A percentile compares a stretch with the other conserved stretches of the same genome.
Conservation (phyloP, 169 alveolate genomes). For the Eimeria necatrix region DNA sequence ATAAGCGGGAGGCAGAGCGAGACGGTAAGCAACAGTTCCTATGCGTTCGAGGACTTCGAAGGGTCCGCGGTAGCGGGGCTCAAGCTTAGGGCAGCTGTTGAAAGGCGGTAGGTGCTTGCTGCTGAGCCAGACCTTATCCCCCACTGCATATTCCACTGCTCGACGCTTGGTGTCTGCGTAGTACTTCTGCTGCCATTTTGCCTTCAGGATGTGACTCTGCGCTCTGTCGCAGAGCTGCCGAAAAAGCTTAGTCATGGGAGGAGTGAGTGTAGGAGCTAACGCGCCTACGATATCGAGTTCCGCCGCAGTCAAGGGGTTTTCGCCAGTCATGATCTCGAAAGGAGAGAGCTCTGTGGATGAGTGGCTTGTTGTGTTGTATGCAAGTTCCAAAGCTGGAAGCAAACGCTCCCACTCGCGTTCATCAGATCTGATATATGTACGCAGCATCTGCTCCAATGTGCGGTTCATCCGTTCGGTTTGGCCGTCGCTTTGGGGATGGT, state of each 20-base stretch:
- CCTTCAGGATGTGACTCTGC: not conserved
- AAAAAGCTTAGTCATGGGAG: not conserved
- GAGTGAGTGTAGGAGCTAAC: not conserved
- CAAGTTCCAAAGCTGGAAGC: not conserved
- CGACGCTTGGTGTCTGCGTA: not conserved
- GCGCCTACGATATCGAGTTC: not conserved
- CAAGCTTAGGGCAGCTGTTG: too few species aligned
- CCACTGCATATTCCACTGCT: not conserved
- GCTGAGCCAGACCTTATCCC: not conserved
- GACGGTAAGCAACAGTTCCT: not conserved
- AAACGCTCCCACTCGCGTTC: not conserved
- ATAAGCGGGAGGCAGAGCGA: not conserved
- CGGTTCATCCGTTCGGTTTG: not conserved
- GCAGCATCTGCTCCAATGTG: too few species aligned
- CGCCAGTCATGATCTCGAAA: not conserved
- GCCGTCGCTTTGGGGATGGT: not conserved
- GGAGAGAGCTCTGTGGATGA: not conserved
- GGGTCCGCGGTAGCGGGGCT: too few species aligned
- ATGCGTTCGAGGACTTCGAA: too few species aligned
- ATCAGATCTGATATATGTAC: not conserved
- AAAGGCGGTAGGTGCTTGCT: not conserved
- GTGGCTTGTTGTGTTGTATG: not conserved
- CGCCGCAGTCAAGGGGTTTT: not conserved
- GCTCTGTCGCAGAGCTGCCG: not conserved
- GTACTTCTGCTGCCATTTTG: not conserved